Evolutionary conservation across 345 rosid species (phyloP).

Genomic region (Excoecaria cochinchinensis): DNA sequence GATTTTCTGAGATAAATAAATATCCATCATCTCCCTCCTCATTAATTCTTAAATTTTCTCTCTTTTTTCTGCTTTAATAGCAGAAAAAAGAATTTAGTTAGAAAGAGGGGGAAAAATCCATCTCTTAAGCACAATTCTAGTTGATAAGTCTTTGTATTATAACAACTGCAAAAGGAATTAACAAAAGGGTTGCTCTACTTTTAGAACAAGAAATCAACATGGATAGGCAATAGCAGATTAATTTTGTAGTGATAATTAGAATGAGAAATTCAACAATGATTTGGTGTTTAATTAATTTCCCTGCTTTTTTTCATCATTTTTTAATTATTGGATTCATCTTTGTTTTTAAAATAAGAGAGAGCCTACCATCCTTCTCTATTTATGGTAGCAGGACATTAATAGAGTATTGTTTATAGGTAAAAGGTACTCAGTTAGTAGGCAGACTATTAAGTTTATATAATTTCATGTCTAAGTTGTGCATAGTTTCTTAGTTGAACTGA

Average conservation of each 20-base stretch:
- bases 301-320: not conserved
- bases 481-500: no score
- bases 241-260: not conserved
- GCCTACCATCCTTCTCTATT: not conserved
- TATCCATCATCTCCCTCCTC: slow-evolving; percentile 12
- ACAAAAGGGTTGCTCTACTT: not conserved
- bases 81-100: not conserved
- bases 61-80: not conserved
- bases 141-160: no score
- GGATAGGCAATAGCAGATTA: not conserved
- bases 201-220: not conserved
- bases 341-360: no score
- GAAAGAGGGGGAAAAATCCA: not conserved
- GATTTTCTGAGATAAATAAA: slow-evolving; percentile 20
- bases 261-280: not conserved
- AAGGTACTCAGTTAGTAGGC: not conserved
- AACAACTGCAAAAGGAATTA: not conserved
- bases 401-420: not conserved
- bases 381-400: not conserved
- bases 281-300: not conserved
- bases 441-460: not conserved
- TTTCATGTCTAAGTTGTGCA: not conserved
- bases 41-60: slow-evolving; percentile 2
- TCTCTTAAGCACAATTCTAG: no score
- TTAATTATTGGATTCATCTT: not conserved